Base-by-base conservation (phyloP, 1,284 basidiomycete genomes). In the Leccinum fallax region DNA sequence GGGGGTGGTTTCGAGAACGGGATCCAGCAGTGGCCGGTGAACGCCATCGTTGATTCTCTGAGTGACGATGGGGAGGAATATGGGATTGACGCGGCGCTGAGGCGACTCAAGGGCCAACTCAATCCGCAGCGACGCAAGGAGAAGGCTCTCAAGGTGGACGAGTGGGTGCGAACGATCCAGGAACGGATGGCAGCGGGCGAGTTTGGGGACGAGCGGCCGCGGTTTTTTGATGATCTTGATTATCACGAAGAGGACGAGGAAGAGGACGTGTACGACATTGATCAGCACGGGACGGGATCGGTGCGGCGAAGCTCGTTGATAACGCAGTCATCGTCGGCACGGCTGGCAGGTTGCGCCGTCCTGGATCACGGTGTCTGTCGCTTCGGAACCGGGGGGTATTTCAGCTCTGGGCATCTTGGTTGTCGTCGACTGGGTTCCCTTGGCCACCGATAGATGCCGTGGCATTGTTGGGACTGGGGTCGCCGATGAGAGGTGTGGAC, bases 51-150 rank as follows among this genome's bases (percentile, higher is more conserved):
- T 30, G 89, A 93, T 63, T 89, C 88, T 21, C 74, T 93, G 60
- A 90, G 86, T 65, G 87, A 92, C 61, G 86, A 92, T 8, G 90
- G 85, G 24, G 89, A 88, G 61, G 81, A 74, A 4, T 92, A 92
- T 0, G 93, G 90, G 68, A 89, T 92, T 16, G 92, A 94, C 56
- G 89, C 87, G 8, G 93, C 94, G 6, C 72, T 95, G 63, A 81
- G 83, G 46, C 80, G 89, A 10, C 80, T 95, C 54, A 93, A 95
- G 74, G 94, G 93, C 0, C 87, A 93, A 71, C 91, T 95, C 61
- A 92, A 91, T 72, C 83, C 83, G 0, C 79, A 85, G 66, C 83
- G 85, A 67, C 84, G 89, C 69, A 79, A 83, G 65, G 85, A 87
- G 67, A 93, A 90, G 71, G 84, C 84, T 49, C 79, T 80, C 58